These are phyloP conservation scores for Diaporthe capsici DNA, from an alignment of 2,329 filamentous ascomycete genomes.

Conservation along the genomic window DNA sequence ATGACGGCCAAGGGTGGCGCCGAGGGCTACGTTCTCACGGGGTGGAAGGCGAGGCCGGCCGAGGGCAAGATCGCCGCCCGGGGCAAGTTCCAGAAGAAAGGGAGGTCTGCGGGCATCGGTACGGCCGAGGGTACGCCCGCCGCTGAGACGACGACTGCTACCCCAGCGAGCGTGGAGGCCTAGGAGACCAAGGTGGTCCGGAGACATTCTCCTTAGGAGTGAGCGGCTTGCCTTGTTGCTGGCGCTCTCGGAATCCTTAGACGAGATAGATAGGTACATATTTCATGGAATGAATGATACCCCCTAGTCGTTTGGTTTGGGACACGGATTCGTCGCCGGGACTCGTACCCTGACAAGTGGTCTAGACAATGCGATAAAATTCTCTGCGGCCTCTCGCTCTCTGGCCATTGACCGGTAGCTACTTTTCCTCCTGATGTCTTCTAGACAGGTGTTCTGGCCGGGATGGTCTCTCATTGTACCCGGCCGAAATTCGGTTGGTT, in stretches of 20 bases:
- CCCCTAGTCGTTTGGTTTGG: conserved; percentile 25
- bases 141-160: conserved; percentile 29
- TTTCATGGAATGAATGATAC: conserved; percentile 39
- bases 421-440: not conserved
- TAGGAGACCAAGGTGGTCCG: not conserved
- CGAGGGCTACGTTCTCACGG: conserved; percentile 92
- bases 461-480: not conserved
- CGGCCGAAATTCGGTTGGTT: not conserved
- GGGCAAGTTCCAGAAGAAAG: conserved; percentile 80
- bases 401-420: not conserved
- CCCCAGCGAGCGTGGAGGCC: conserved; percentile 8
- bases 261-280: conserved; percentile 22
- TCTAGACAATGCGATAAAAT: conserved; percentile 28
- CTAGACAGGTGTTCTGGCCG: not conserved
- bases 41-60: conserved; percentile 82
- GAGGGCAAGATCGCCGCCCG: conserved; percentile 86
- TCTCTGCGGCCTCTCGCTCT: conserved; percentile 1
- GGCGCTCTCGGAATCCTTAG: not conserved
- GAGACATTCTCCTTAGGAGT: too few relatives aligned
- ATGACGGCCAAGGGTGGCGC: conserved; percentile 92
- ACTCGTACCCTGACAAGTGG: not conserved
- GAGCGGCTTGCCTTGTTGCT: not conserved
- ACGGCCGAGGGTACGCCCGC: conserved; percentile 39
- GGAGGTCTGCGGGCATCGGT: conserved; percentile 41
- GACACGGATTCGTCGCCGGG: not conserved